These are phyloP conservation scores for Penstemon newberryi DNA, from an alignment of 257 asterid species.

Conservation along the genomic window DNA sequence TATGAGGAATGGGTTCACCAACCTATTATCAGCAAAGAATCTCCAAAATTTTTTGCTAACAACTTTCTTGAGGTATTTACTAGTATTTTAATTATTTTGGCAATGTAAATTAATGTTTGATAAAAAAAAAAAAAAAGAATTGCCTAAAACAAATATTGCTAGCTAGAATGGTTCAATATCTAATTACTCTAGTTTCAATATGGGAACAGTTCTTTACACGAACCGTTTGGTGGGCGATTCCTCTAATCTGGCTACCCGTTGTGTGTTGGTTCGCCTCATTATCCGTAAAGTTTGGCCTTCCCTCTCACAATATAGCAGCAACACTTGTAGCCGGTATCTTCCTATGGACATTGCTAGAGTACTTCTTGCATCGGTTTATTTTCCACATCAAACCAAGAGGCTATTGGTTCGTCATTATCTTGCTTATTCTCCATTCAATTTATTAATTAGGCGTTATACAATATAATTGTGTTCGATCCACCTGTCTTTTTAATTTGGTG, in stretches of 20 bases:
- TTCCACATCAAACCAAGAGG: slow-evolving; percentile 48
- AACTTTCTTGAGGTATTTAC: slow-evolving; percentile 52
- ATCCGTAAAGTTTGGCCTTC: slow-evolving; percentile 43
- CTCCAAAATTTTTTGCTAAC: slow-evolving; percentile 56
- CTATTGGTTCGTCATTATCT: slow-evolving; percentile 43
- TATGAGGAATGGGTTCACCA: slow-evolving; percentile 81
- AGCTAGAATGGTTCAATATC: slow-evolving; percentile 1
- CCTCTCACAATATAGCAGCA: slow-evolving; percentile 43
- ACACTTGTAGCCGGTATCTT: slow-evolving; percentile 46
- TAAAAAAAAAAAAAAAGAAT: neutral
- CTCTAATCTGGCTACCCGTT: slow-evolving; percentile 73
- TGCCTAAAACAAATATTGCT: too few species aligned
- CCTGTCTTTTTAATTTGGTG: neutral
- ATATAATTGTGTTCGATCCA: neutral
- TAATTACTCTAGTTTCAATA: slow-evolving; percentile 13
- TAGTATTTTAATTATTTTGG: neutral
- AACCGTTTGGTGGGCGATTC: slow-evolving; percentile 75
- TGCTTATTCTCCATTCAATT: neutral
- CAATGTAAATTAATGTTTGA: neutral
- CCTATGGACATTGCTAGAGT: slow-evolving; percentile 61
- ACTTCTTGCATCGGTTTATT: slow-evolving; percentile 57
- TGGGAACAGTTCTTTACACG: slow-evolving; percentile 59
- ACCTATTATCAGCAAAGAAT: slow-evolving; percentile 62
- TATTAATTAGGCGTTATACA: neutral
- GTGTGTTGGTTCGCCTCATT: slow-evolving; percentile 41